Evolutionary conservation across 2,329 filamentous ascomycete species (phyloP), one percentile per base, ranked within the genome.

Genomic region (Domatiomyces catenatus): DNA sequence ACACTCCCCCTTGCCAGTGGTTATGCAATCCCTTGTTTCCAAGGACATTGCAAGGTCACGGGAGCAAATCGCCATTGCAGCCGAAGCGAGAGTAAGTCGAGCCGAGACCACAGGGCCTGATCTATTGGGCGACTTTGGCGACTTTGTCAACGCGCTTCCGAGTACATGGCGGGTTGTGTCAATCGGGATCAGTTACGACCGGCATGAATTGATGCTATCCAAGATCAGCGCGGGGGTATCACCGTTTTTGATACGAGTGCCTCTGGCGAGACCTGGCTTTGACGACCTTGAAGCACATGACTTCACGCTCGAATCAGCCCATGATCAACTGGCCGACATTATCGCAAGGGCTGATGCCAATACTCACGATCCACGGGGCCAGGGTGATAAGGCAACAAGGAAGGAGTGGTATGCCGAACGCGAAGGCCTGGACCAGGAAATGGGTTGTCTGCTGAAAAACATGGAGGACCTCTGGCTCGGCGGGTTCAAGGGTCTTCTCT

Each of bases 391-490:
- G 64, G 81, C 75, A 7, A 81, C 84, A 24, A 88, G 86, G 64
- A 78, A 78, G 42, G 81, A 81, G 46, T 98, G 92, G 92, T 98
- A 92, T 89, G 77, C 77, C 3, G 84, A 89, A 62, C 79, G 93
- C 12, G 83, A 92, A 65, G 76, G 76, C 2, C 73, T 98, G 15
- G 92, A 98, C 62, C 69, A 70, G 28, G 80, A 86, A 8, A 73
- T 98, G 20, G 81, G 79, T 54, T 81, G 85, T 48, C 75, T 98
- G 8, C 73, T 98, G 1, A 74, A 81, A 49, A 93, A 87, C 53
- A 84, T 98, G 42, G 90, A 98, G 66, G 83, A 85, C 54, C 81
- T 92, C 19, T 98, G 92, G 92, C 77, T 98, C 4, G 89, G 90
- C 47, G 92, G 92, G 0, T 98, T 98, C 74, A 83, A 81, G 51